phyloP scores from a whole-genome alignment of 2,329 filamentous ascomycete species.

The Cercospora zeae-maydis region DNA sequence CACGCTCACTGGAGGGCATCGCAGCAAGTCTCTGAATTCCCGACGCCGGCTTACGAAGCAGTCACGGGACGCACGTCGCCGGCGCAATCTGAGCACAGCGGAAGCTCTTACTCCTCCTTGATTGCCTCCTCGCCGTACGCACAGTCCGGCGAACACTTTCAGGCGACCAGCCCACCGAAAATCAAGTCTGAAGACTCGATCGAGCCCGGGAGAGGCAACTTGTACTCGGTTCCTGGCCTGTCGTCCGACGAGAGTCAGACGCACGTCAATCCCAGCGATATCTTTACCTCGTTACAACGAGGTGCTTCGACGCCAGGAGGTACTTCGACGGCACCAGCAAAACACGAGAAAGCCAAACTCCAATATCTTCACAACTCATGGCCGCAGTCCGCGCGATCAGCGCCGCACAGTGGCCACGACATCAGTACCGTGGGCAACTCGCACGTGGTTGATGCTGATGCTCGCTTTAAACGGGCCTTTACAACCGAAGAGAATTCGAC shows the following conservation, averaged over 20 bases:
- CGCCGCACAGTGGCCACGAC: background rate
- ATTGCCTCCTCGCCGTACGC: constrained; percentile 29
- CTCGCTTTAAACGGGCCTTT: constrained; percentile 28
- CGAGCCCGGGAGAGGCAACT: constrained; percentile 2
- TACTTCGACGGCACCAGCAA: background rate
- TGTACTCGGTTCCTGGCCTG: constrained; percentile 20
- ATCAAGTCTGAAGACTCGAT: constrained; percentile 27
- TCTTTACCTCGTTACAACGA: constrained; percentile 4
- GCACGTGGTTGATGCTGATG: constrained; percentile 8
- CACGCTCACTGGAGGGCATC: constrained; percentile 1
- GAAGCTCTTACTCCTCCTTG: constrained; percentile 22
- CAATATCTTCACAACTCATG: background rate
- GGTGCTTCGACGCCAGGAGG: background rate
- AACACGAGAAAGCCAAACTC: background rate
- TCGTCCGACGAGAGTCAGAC: background rate
- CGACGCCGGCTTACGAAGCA: background rate
- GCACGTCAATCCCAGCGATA: constrained; percentile 21
- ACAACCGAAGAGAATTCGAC: constrained; percentile 63
- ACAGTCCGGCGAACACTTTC: constrained; percentile 21
- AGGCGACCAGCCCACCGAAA: constrained; percentile 15
- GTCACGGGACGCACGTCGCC: constrained; percentile 21
- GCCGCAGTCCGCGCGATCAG: background rate
- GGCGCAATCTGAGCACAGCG: constrained; percentile 26
- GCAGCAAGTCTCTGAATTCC: background rate
- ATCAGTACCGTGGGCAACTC: background rate